Evolutionary conservation across 2,329 filamentous ascomycete genomes (phyloP), one percentile per base, ranked within the genome.

Genomic region (Botrytis cinerea): DNA sequence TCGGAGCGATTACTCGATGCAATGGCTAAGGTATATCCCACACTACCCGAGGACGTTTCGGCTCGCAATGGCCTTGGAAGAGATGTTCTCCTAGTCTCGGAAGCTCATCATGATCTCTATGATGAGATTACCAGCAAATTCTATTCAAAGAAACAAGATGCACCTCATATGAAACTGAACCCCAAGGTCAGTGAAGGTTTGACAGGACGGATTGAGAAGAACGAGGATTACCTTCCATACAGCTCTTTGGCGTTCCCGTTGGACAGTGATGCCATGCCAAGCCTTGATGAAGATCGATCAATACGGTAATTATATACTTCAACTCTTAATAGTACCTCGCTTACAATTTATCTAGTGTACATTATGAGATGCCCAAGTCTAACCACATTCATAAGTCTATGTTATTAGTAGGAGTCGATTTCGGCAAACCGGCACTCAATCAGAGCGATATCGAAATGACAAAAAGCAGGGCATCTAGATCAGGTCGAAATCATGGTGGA

Each of bases 361-460:
- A 93, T 79, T 99, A 97, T 81, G 90, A 94, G 62, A 92, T 98
- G 83, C 95, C 95, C 0, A 86, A 87, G 59, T 89, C 89, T 28
- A 86, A 85, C 16, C 88, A 93, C 78, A 85, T 89, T 7, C 96
- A 99, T 84, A 98, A 98, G 81, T 98, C 95, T 9, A 97, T 97
- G 92, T 87, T 99, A 22, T 87, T 99, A 51, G 91, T 94, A 4
- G 96, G 96, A 20, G 90, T 95, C 57, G 90, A 91, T 78, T 87
- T 95, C 73, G 89, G 92, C 7, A 84, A 87, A 2, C 89, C 93
- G 2, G 91, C 90, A 16, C 88, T 99, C 1, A 92, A 93, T 73
- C 87, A 89, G 48, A 88, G 88, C 74, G 95, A 98, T 79, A 89
- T 95, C 71, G 91, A 95, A 76, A 86, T 88, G 12, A 88, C 95